These are phyloP conservation scores for Zasmidium citrigriseum DNA, from an alignment of 2,329 filamentous ascomycete species.

Conservation along the genomic window DNA sequence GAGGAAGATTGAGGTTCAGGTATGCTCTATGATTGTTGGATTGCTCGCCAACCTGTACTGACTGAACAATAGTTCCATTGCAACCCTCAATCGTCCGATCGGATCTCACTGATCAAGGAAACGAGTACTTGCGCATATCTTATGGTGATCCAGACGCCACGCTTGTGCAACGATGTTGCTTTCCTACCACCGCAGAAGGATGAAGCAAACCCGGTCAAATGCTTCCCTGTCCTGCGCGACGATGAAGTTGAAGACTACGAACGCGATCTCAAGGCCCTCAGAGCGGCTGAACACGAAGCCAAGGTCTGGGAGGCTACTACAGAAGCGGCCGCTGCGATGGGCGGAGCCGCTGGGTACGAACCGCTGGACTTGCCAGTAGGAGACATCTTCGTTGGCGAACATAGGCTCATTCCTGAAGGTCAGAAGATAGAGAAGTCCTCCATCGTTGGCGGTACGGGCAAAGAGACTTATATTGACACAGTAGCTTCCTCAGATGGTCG, in stretches of 20 bases:
- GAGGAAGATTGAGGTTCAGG: constrained; percentile 80
- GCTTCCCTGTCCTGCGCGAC: constrained; percentile 67
- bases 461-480: constrained; percentile 55
- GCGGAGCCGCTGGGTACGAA: constrained; percentile 2
- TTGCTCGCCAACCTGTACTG: background rate
- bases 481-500: constrained; percentile 61
- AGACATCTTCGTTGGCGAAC: constrained; percentile 60
- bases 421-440: constrained; percentile 56
- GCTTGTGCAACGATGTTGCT: constrained; percentile 82
- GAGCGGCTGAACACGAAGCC: constrained; percentile 21
- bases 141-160: constrained; percentile 88
- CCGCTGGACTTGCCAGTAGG: constrained; percentile 47
- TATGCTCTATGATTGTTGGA: constrained; percentile 24
- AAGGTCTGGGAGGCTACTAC: constrained; percentile 24
- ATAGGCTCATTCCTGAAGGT: constrained; percentile 56
- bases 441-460: constrained; percentile 49
- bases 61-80: constrained; percentile 63
- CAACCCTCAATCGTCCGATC: constrained; percentile 71
- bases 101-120: constrained; percentile 92
- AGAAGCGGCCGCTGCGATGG: constrained; percentile 35
- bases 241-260: constrained; percentile 47
- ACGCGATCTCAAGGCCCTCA: constrained; percentile 25
- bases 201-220: constrained; percentile 74
- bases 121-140: constrained; percentile 87
- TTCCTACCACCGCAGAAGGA: constrained; percentile 81